phyloP scores from a whole-genome alignment of 2,329 filamentous ascomycete genomes.

The Hypoxylon sp. region DNA sequence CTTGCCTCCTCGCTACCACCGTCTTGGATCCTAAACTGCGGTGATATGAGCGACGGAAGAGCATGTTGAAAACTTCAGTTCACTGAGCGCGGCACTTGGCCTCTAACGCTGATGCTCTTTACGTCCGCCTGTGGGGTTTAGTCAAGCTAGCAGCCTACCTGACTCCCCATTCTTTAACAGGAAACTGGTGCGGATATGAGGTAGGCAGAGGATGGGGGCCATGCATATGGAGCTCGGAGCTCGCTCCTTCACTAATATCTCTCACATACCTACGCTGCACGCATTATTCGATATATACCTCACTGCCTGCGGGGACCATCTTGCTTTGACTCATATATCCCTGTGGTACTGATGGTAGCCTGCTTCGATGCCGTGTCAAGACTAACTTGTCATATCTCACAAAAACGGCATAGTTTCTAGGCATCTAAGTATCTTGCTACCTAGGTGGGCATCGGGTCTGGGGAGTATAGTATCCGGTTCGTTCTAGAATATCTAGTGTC shows the following conservation, averaged over 20 bases:
- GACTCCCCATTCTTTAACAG: background rate
- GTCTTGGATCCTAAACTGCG: background rate
- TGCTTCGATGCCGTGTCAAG: conserved; percentile 1
- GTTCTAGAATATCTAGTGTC: background rate
- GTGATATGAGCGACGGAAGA: background rate
- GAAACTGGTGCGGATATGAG: too few species aligned
- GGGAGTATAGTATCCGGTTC: background rate
- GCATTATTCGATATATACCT: conserved; percentile 9
- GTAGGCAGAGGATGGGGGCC: conserved; percentile 6
- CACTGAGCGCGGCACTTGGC: background rate
- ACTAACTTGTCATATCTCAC: background rate
- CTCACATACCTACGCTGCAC: background rate
- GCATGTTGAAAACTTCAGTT: background rate
- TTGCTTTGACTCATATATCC: conserved; percentile 20
- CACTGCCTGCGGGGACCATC: background rate
- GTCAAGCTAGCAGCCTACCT: background rate
- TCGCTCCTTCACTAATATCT: background rate
- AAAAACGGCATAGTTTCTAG: background rate
- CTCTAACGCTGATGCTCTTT: background rate
- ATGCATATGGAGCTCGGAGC: conserved; percentile 13
- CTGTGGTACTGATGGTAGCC: background rate
- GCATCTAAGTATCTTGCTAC: background rate
- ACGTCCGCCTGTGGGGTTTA: background rate
- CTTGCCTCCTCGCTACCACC: conserved; percentile 4
- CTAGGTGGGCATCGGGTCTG: background rate